Evolutionary conservation across 2,329 filamentous ascomycete genomes (phyloP), one percentile per base, ranked within the genome.

Genomic region (Pseudogymnoascus sp.): DNA sequence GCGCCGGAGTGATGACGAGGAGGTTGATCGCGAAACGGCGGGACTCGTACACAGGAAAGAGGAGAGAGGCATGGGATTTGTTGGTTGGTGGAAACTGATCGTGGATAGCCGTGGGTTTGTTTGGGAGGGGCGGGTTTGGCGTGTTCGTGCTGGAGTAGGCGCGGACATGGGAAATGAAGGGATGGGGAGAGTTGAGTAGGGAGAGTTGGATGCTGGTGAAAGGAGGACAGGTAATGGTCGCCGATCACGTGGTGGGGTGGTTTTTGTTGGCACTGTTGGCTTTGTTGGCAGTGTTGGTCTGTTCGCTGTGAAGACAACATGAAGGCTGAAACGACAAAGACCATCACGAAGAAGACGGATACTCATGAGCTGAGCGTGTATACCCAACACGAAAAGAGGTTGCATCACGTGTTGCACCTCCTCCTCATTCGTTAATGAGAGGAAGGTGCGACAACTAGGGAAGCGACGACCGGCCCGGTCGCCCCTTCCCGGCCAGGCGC

Each of bases 131-230:
- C 16, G 16, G 28, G 28, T 21, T 33, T 18, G 50, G n/a, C 2
- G 10, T 56, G 16, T 56, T 56, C 14, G 25, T 21, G 25, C 28
- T 25, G 18, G 4, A 33, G 50, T 33, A 56, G 50, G 50, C 50
- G 50, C 50, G 28, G n/a, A 33, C 8, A 56, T 56, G 50, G 50
- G 28, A 56, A 56, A 56, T 56, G 50, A 56, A 56, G 50, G 50
- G 28, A n/a, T 33, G 25, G 10, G 25, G n/a, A 53, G 28, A 33
- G 25, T 53, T 53, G 16, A 16, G n/a, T n/a, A n/a, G n/a, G 37
- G 37, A 40, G n/a, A 42, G 8, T 42, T 18, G 38, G n/a, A 42
- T 42, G 38, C 18, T 42, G 16, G 38, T 42, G 38, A 18, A 3
- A 5, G 38, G 38, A 42, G 38, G 16, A 42, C 8, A 42, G 38